Conservation (phyloP, 31 red algal species). For the Bonnemaisonia californica region DNA sequence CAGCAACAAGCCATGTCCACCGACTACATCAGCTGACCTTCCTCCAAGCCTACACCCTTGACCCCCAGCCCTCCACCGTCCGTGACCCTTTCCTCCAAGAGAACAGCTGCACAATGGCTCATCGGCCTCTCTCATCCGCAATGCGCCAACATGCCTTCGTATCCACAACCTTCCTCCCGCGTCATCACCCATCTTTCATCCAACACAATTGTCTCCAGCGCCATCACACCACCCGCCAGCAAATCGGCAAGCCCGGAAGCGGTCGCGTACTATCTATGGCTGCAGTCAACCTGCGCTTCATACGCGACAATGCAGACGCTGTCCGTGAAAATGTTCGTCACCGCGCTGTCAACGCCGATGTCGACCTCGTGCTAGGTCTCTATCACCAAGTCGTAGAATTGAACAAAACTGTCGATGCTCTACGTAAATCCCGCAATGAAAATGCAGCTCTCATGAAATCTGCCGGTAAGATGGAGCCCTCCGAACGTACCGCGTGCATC, state of each 20-base stretch:
- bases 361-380: slow-evolving; percentile 57
- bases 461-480: slow-evolving; percentile 42
- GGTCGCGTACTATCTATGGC: slow-evolving; percentile 48
- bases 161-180: background rate
- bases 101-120: background rate
- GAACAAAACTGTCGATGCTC: slow-evolving; percentile 20
- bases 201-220: background rate
- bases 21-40: no score
- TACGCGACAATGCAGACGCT: slow-evolving; percentile 51
- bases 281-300: slow-evolving; percentile 64
- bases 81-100: no score
- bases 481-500: slow-evolving; percentile 65
- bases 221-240: background rate
- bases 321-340: slow-evolving; percentile 71
- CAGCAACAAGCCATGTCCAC: no score
- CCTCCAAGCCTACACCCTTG: no score
- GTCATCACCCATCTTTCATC: no score
- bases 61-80: no score
- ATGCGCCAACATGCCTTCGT: background rate
- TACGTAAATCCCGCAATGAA: slow-evolving; percentile 77
- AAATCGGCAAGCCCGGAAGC: slow-evolving; percentile 39
- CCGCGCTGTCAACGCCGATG: slow-evolving; percentile 75
- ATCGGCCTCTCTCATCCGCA: background rate
- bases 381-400: slow-evolving; percentile 72
- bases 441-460: slow-evolving; percentile 81